Percentiles rank a stretch among this genome's conserved stretches.
Evolutionary conservation across 2,329 filamentous ascomycete species (phyloP).

Genomic region (Alternaria postmessia): DNA sequence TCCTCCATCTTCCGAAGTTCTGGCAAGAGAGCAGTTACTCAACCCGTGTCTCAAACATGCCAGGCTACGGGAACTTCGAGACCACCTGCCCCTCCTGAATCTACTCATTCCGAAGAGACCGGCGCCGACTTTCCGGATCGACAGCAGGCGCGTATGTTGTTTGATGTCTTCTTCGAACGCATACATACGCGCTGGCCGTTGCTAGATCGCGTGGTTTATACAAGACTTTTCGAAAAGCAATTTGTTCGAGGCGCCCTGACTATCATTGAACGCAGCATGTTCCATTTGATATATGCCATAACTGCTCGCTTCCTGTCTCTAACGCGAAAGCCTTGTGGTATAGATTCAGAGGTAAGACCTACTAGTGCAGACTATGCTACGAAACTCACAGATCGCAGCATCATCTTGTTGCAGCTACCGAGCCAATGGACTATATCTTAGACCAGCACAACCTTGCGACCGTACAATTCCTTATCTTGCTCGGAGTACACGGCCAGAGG

Average conservation of each 20-base stretch:
- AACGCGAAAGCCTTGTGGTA: conserved; percentile 34
- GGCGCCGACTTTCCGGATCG: conserved; percentile 19
- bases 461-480: conserved; percentile 36
- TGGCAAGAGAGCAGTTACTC: conserved; percentile 6
- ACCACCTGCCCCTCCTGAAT: conserved; percentile 9
- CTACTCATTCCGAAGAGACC: conserved; percentile 6
- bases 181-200: conserved; percentile 40
- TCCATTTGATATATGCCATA: conserved; percentile 40
- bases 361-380: not conserved
- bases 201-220: conserved; percentile 34
- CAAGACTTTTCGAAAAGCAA: conserved; percentile 31
- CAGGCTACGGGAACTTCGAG: conserved; percentile 1
- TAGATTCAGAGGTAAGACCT: conserved; percentile 31
- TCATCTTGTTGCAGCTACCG: conserved; percentile 34
- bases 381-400: conserved; percentile 10
- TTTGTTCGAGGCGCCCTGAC: conserved; percentile 27
- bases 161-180: conserved; percentile 37
- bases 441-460: conserved; percentile 36
- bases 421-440: conserved; percentile 35
- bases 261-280: conserved; percentile 30
- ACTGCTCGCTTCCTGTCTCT: conserved; percentile 36
- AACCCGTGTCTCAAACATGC: not conserved
- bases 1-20: conserved; percentile 33
- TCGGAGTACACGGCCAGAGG: conserved; percentile 37
- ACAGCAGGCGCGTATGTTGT: conserved; percentile 28